Evolutionary conservation across 139 green algal species (phyloP), one percentile per base, ranked within the genome.

Genomic region (Nannochloris sp.): DNA sequence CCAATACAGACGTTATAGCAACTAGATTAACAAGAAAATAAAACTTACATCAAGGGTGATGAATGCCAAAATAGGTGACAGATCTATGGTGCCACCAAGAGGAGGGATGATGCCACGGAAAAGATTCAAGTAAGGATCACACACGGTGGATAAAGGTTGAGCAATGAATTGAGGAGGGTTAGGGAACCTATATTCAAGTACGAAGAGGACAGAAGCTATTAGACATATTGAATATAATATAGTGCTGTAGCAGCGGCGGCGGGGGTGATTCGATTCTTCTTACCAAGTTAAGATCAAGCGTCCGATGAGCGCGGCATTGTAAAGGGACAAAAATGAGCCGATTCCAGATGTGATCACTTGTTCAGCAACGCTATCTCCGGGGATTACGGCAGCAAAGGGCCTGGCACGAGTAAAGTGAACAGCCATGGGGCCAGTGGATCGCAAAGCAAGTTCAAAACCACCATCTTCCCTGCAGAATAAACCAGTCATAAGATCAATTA

Each of bases 31-130:
- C n/a, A 64, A 37, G 27, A 34, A 54, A 29, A 47, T 15, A 63
- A 34, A 24, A 47, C 87, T 78, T 55, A 96, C 82, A 72, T 95
- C 91, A 15, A 97, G 81, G 37, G 81, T 70, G 3, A 98, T 73
- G 61, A 99, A 99, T 6, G 94, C 94, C 64, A 99, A 81, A 72
- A 99, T 97, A 47, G 93, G 93, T 19, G 83, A 95, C 37, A 98
- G 79, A 78, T 99, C 94, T 32, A 98, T 75, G 0, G 82, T 90
- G 29, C 87, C 89, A 3, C 92, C 95, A 2, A 99, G 56, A 1
- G 93, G 93, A 0, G 93, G 93, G 51, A 99, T 97, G 54, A 99
- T 84, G 32, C 93, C 93, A 9, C 93, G 67, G 84, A 99, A 99
- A n/a, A 99, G 77, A 79, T 96, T 96, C 4, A 99, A 79, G 78